Evolutionary conservation across 345 rosid species (phyloP), one percentile per base, ranked within the genome.

Genomic region (Eucalyptus fibrosa): DNA sequence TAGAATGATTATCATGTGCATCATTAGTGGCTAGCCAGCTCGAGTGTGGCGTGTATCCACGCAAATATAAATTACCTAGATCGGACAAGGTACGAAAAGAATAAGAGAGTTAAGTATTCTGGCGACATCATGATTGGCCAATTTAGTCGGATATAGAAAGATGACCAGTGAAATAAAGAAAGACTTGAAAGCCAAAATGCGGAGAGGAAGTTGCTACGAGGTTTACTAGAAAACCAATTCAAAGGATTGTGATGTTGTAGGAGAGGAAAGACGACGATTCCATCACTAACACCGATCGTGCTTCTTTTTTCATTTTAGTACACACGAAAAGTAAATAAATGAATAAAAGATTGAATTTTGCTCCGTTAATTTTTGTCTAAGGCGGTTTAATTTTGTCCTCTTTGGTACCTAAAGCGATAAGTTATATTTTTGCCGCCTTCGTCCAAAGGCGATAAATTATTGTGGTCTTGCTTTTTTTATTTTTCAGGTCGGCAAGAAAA

Each of bases 21-120:
- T 0, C 51, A 0, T 53, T 53, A 53, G 9, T 53, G 24, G 24
- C 56, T 3, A 51, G 23, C 56, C 9, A 53, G 24, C 24, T 53
- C 2, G 4, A 53, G 24, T 7, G 56, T 53, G 56, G 56, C 23
- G 0, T 0, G 2, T 53, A 53, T 53, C 0, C 23, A 53, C 9
- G 0, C 4, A 7, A 53, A 9, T 53, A 53, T 53, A 53, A 53
- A 53, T 53, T 19, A 7, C 24, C 24, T 53, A 53, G 56, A 19
- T 19, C 0, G 24, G 56, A 53, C 56, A 19, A 53, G 56, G 56
- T 19, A 53, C 24, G 24, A 53, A 53, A 18, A 53, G 9, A 53
- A 53, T 19, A 53, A 53, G 56, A 53, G 56, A 53, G 56, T 53
- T 53, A 53, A 53, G 56, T 18, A 51, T 51, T 19, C 0, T 53